Conservation (phyloP, 805 yeast species). For the Ogataea kodamae region DNA sequence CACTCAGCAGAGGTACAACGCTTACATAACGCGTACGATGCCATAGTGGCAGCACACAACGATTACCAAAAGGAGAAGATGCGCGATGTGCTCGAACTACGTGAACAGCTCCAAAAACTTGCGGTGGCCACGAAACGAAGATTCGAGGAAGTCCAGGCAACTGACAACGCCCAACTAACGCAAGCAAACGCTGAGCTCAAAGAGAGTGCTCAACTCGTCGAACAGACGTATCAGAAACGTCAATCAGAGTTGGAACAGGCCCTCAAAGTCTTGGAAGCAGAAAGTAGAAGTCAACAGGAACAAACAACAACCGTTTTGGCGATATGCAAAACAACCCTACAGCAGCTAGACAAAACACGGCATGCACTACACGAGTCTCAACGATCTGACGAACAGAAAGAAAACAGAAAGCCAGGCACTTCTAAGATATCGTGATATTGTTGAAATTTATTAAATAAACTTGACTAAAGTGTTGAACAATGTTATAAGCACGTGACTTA, state of each 20-base stretch:
- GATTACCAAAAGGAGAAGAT: conserved; percentile 48
- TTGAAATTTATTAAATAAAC: conserved; percentile 17
- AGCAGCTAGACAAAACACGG: conserved; percentile 19
- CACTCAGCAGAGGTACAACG: conserved; percentile 52
- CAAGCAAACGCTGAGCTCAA: conserved; percentile 48
- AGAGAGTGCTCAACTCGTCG: too few relatives aligned
- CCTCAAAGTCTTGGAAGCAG: conserved; percentile 41
- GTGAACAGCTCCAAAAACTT: conserved; percentile 36
- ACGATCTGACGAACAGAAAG: conserved; percentile 5
- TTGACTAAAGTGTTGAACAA: conserved; percentile 16
- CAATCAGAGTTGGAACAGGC: conserved; percentile 42
- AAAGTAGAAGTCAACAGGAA: conserved; percentile 46
- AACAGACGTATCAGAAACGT: conserved; percentile 45
- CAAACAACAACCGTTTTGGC: conserved; percentile 43
- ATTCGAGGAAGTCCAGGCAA: conserved; percentile 28
- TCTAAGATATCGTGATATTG: conserved; percentile 8
- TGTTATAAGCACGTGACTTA: conserved; percentile 17
- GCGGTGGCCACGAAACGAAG: conserved; percentile 36
- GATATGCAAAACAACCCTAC: conserved; percentile 46
- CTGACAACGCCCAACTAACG: conserved; percentile 37
- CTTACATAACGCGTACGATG: conserved; percentile 56
- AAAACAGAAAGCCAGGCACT: conserved; percentile 6
- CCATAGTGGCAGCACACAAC: conserved; percentile 47
- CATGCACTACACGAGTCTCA: not conserved
- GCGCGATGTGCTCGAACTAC: conserved; percentile 39